Evolutionary conservation across 805 yeast species (phyloP).

Genomic region (Metschnikowia borealis): DNA sequence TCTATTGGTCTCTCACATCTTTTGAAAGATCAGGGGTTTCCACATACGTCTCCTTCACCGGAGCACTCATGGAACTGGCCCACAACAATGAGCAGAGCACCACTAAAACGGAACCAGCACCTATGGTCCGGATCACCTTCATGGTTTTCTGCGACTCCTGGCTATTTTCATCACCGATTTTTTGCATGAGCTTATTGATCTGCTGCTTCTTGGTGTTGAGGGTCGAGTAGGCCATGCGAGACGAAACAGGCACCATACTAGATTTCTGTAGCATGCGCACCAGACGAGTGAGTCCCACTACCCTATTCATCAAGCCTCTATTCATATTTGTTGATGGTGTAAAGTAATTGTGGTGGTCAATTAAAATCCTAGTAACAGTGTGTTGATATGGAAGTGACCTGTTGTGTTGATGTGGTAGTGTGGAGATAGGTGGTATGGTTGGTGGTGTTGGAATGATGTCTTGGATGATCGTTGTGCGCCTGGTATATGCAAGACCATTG

Average conservation of each 20-base stretch:
- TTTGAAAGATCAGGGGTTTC: conserved; percentile 11
- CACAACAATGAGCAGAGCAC: conserved; percentile 17
- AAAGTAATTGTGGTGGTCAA: no score
- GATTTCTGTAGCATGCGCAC: neutral
- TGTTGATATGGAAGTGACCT: no score
- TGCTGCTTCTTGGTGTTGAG: conserved; percentile 14
- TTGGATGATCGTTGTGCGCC: neutral
- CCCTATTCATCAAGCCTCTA: neutral
- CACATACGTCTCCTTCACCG: conserved; percentile 13
- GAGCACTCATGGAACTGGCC: conserved; percentile 16
- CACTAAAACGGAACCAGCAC: conserved; percentile 17
- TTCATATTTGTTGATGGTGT: no score
- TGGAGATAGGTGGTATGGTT: no score
- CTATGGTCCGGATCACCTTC: conserved; percentile 19
- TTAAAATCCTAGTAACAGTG: no score
- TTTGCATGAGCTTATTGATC: conserved; percentile 24
- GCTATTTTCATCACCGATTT: conserved; percentile 33
- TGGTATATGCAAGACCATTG: neutral
- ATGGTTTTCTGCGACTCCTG: conserved; percentile 28
- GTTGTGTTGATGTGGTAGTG: no score
- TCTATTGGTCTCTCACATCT: conserved; percentile 11
- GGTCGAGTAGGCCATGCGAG: conserved; percentile 3
- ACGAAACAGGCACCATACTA: neutral
- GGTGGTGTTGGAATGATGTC: no score
- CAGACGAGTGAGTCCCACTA: neutral